These are phyloP conservation scores for Amoebophrya sp. DNA, from an alignment of 169 alveolate genomes.

Conservation along the genomic window DNA sequence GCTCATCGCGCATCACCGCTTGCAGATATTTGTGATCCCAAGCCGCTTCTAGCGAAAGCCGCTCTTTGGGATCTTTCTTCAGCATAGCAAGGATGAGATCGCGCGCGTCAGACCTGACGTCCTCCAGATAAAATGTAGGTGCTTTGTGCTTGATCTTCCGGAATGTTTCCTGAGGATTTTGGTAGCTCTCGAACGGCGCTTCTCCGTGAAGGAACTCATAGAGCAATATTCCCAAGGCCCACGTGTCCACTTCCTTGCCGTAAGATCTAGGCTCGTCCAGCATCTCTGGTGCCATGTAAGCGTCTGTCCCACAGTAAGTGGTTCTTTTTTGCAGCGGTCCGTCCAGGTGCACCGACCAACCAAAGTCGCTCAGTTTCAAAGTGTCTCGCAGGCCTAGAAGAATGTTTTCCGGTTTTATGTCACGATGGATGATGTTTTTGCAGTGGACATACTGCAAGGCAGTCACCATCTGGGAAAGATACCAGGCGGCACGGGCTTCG, in stretches of 20 bases:
- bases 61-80: neutral
- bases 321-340: conserved; percentile 65
- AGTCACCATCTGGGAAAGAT: conserved; percentile 60
- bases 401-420: conserved; percentile 83
- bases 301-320: conserved; percentile 83
- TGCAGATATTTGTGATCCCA: neutral
- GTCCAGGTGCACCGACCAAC: conserved; percentile 64
- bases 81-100: neutral
- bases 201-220: neutral
- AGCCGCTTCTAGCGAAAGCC: neutral
- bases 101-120: neutral
- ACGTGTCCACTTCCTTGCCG: neutral
- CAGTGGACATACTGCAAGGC: conserved; percentile 70
- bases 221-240: neutral
- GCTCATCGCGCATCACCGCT: conserved; percentile 12
- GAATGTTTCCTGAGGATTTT: neutral
- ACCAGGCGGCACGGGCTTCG: conserved; percentile 63
- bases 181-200: neutral
- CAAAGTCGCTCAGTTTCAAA: conserved; percentile 80
- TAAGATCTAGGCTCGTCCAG: neutral
- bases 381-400: conserved; percentile 61
- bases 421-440: conserved; percentile 79
- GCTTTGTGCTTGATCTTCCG: neutral
- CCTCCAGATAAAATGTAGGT: neutral
- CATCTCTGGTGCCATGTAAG: conserved; percentile 86